A percentile compares a stretch with the other conserved stretches of the same genome.
phyloP scores from a whole-genome alignment of 805 yeast genomes.

The Maudiozyma barnettii region DNA sequence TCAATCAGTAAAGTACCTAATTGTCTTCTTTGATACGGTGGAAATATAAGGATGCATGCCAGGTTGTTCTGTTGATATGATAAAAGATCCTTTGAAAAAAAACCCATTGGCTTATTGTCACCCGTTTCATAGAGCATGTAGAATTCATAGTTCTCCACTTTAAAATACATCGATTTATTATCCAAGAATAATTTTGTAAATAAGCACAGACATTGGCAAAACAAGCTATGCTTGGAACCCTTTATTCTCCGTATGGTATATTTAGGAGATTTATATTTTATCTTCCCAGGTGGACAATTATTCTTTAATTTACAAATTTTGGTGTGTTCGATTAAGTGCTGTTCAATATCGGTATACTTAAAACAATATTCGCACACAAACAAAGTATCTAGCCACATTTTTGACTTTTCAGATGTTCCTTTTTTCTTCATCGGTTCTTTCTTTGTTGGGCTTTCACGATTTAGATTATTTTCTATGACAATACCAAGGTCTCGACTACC shows the following conservation, averaged over 20 bases:
- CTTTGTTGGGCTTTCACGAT: not conserved
- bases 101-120: slow-evolving; percentile 62
- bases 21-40: slow-evolving; percentile 76
- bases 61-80: slow-evolving; percentile 73
- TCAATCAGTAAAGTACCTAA: slow-evolving; percentile 75
- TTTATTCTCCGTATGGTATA: slow-evolving; percentile 55
- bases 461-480: slow-evolving; percentile 4
- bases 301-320: slow-evolving; percentile 35
- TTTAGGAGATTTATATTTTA: slow-evolving; percentile 53
- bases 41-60: slow-evolving; percentile 85
- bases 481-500: slow-evolving; percentile 4
- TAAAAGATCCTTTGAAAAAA: slow-evolving; percentile 77
- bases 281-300: slow-evolving; percentile 52
- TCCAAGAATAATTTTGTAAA: slow-evolving; percentile 84
- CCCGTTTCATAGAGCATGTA: slow-evolving; percentile 55
- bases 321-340: slow-evolving; percentile 43
- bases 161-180: slow-evolving; percentile 78
- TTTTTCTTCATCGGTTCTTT: slow-evolving; percentile 3
- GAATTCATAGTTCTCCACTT: slow-evolving; percentile 70
- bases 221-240: slow-evolving; percentile 55
- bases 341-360: slow-evolving; percentile 52
- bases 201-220: slow-evolving; percentile 73
- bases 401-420: slow-evolving; percentile 12
- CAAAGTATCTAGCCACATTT: slow-evolving; percentile 49
- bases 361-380: slow-evolving; percentile 77